Evolutionary conservation across 139 green algal genomes (phyloP), one percentile per base, ranked within the genome.

Genomic region (Picochlorum sp.): DNA sequence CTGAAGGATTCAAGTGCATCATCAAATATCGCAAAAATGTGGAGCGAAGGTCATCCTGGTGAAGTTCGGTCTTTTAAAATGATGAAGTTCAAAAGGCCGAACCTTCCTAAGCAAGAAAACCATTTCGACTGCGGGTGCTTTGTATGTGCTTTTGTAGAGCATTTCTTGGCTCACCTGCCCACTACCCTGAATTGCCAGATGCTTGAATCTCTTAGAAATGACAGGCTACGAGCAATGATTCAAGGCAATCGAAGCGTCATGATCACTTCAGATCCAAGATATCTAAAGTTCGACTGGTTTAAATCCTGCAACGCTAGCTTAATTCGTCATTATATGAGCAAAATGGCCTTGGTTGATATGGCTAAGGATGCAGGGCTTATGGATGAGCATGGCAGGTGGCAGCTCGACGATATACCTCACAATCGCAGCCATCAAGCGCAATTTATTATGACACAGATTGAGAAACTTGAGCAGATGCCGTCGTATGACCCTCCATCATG

Each of bases 81-180:
- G 7, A n/a, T 32, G 69, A 55, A 36, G 43, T 4, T 13, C 5
- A 5, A 13, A n/a, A 45, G 2, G 69, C 8, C 65, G 35, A 44
- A 68, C 32, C 53, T 90, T 9, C 80, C 81, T 3, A 51, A 52
- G 52, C 89, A 96, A 67, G 67, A 87, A 75, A 96, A 96, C 72
- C 61, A 89, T 74, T 90, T 66, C 53, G 89, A 96, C 70, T 96
- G 89, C 63, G 89, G 89, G 7, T 79, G 95, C 28, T 96, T 93
- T 69, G 50, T 97, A 63, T 81, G 90, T 41, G 47, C 72, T 40
- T 96, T 88, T 63, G 44, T 85, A 4, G 77, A 96, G 49, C 86
- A 80, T 68, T 96, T 96, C 63, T 57, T 67, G 2, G 30, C 75
- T 35, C 45, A 35, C 1, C 40, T 69, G 44, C 61, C 64, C 7